These are phyloP conservation scores for Ogataea populi-albae DNA, from an alignment of 805 yeast genomes.

Conservation along the genomic window DNA sequence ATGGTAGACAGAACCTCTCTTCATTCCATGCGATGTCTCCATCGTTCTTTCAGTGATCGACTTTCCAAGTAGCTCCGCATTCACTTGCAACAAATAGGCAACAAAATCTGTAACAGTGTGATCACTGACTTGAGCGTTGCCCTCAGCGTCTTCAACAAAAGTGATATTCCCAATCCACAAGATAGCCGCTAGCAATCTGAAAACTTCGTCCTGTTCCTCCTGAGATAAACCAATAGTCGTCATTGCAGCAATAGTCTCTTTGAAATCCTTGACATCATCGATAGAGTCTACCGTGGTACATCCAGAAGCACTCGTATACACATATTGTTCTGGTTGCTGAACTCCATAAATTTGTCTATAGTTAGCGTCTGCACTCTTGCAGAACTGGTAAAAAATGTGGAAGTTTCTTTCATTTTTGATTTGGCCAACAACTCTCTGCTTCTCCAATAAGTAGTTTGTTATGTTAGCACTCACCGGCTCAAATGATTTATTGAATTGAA, in stretches of 20 bases:
- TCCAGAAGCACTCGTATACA: slow-evolving; percentile 82
- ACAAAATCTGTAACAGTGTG: slow-evolving; percentile 90
- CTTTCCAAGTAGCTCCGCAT: slow-evolving; percentile 59
- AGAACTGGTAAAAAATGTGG: slow-evolving; percentile 94
- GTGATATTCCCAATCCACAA: slow-evolving; percentile 94
- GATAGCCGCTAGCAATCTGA: slow-evolving; percentile 77
- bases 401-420: slow-evolving; percentile 90
- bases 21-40: slow-evolving; percentile 87
- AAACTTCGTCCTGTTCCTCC: slow-evolving; percentile 85
- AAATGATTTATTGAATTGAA: slow-evolving; percentile 72
- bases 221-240: slow-evolving; percentile 76
- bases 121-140: slow-evolving; percentile 80
- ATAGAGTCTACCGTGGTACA: slow-evolving; percentile 85
- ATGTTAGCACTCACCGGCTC: slow-evolving; percentile 96
- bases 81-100: slow-evolving; percentile 85
- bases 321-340: slow-evolving; percentile 89
- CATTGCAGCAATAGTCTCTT: slow-evolving; percentile 86
- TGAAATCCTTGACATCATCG: slow-evolving; percentile 76
- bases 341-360: slow-evolving; percentile 85
- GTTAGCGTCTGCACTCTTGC: slow-evolving; percentile 82
- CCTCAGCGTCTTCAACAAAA: slow-evolving; percentile 81
- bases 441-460: slow-evolving; percentile 90
- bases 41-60: slow-evolving; percentile 77
- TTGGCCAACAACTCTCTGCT: slow-evolving; percentile 96
- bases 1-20: slow-evolving; percentile 90